phyloP scores from a whole-genome alignment of 306 rosid species.

The Hippophae tibetana region DNA sequence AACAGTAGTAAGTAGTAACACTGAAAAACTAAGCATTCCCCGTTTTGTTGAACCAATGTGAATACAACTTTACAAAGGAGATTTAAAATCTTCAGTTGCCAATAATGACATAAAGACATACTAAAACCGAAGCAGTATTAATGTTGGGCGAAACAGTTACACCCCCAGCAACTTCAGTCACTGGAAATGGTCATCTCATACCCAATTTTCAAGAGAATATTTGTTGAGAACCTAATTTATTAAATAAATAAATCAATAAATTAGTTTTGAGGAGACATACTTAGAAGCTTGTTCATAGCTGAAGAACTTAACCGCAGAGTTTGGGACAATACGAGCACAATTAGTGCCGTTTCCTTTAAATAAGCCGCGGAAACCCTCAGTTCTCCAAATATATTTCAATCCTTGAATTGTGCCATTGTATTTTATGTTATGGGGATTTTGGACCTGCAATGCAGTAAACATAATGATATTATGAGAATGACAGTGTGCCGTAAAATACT shows the following conservation, averaged over 20 bases:
- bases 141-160: background rate
- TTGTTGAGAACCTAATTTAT: background rate
- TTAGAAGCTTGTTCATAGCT: slow-evolving; percentile 96
- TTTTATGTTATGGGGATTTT: slow-evolving; percentile 82
- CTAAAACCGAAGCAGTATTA: too few relatives aligned
- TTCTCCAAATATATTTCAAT: slow-evolving; percentile 85
- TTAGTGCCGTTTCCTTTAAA: slow-evolving; percentile 96
- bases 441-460: slow-evolving; percentile 50
- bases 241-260: background rate
- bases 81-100: background rate
- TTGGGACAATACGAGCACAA: slow-evolving; percentile 95
- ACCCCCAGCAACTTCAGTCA: background rate
- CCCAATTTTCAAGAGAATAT: too few relatives aligned
- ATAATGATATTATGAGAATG: slow-evolving; percentile 7
- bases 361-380: slow-evolving; percentile 90
- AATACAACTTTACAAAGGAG: background rate
- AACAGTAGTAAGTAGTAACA: too few relatives aligned
- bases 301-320: slow-evolving; percentile 96
- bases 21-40: background rate
- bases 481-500: background rate
- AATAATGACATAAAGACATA: background rate
- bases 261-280: slow-evolving; percentile 34
- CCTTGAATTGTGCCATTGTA: slow-evolving; percentile 95
- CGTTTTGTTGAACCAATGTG: background rate
- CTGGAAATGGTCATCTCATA: background rate